Conservation (phyloP, 2,329 filamentous ascomycete species). For the Aspergillus fumigatus region DNA sequence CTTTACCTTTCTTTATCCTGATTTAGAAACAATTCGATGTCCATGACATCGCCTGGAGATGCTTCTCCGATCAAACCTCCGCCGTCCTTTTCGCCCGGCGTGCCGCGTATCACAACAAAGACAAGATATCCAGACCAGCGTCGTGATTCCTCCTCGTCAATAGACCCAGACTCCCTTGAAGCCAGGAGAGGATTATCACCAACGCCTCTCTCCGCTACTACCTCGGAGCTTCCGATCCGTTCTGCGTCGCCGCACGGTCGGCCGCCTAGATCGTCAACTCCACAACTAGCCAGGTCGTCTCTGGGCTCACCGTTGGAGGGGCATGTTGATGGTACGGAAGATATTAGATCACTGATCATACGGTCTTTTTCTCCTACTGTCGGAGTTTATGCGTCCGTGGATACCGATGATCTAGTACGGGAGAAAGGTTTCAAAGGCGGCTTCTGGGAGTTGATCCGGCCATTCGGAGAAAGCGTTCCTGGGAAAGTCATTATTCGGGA, state of each 20-base stretch:
- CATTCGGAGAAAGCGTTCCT: conserved; percentile 82
- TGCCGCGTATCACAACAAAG: conserved; percentile 58
- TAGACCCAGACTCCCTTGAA: conserved; percentile 45
- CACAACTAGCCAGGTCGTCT: conserved; percentile 44
- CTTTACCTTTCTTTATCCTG: conserved; percentile 11
- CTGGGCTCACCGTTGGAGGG: conserved; percentile 48
- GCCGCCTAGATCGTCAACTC: conserved; percentile 53
- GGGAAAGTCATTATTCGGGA: conserved; percentile 89
- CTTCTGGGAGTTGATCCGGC: conserved; percentile 77
- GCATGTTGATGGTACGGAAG: conserved; percentile 50
- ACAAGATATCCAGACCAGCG: conserved; percentile 49
- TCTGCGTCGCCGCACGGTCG: conserved; percentile 63
- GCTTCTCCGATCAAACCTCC: conserved; percentile 62
- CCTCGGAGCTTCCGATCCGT: conserved; percentile 64
- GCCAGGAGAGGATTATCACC: conserved; percentile 54
- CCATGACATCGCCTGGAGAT: conserved; percentile 66
- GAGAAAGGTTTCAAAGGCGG: conserved; percentile 82
- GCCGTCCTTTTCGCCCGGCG: conserved; percentile 64
- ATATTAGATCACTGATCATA: conserved; percentile 63
- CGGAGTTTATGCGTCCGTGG: conserved; percentile 77
- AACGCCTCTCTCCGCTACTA: conserved; percentile 54
- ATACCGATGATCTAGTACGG: conserved; percentile 73
- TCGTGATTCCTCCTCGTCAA: conserved; percentile 47
- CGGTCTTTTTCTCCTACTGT: conserved; percentile 86
- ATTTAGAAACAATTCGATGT: conserved; percentile 35